Base-by-base conservation (phyloP, 2,329 filamentous ascomycete genomes). In the Bisporella sp. region DNA sequence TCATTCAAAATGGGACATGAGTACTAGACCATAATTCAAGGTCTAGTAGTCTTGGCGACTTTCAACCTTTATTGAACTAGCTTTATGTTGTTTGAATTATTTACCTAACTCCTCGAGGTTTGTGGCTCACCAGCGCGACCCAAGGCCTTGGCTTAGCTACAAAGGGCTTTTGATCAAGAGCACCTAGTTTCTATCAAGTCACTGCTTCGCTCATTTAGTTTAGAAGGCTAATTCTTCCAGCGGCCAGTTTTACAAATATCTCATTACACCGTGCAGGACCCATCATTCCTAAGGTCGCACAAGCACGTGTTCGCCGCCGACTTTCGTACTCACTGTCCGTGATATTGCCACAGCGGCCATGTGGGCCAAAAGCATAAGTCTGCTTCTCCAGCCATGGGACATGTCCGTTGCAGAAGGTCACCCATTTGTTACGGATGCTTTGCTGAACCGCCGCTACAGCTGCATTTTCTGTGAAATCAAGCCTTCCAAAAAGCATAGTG, bases 401-500 rank as follows among this genome's bases (percentile, higher is more conserved):
- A 9, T 39, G 9, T 2, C 35, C 35, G n/a, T 39, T 39, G 3
- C 8, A 9, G n/a, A 39, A 39, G 9, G 2, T 9, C 9, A 39
- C n/a, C 35, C 35, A 39, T n/a, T 39, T 39, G 2, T 39, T 3
- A 9, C 35, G 8, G 35, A 39, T 3, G 2, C 3, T 3, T 9
- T 39, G 35, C 35, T 2, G 9, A 9, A 39, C 35, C 3, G 8
- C n/a, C n/a, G 35, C 35, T 9, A n/a, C 35, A 39, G 35, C 35
- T 39, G 35, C 9, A n/a, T 39, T 39, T 9, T 9, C 8, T 9
- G 35, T 9, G n/a, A 39, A n/a, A 39, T 39, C 35, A 39, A 9
- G n/a, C 9, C 35, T n/a, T 9, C 65, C 70, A 30, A 75, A 76
- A 0, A 75, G 56, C 6, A 73, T 67, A 2, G 75, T 50, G 4